These are phyloP conservation scores for Collybiopsis luxurians DNA, from an alignment of 768 basidiomycete genomes.

Conservation along the genomic window DNA sequence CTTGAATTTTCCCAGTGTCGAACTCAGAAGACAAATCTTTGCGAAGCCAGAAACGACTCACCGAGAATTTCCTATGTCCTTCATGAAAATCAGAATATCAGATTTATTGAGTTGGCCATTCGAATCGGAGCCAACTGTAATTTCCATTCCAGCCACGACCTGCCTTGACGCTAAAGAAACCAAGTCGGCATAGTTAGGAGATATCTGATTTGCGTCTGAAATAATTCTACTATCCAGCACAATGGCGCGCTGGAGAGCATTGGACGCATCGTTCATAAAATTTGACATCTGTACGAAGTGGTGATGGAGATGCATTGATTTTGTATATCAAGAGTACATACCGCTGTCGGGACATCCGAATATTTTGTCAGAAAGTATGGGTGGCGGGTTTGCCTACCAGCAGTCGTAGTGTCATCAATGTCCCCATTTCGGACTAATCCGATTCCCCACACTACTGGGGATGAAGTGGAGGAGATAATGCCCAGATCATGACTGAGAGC, in stretches of 20 bases:
- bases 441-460: conserved; percentile 9
- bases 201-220: conserved; percentile 30
- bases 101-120: conserved; percentile 31
- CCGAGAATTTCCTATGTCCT: conserved; percentile 41
- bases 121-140: conserved; percentile 33
- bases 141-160: conserved; percentile 43
- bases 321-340: too few species aligned
- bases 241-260: conserved; percentile 32
- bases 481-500: conserved; percentile 40
- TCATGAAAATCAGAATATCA: conserved; percentile 48
- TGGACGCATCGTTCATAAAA: conserved; percentile 29
- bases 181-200: conserved; percentile 37
- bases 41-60: too few species aligned
- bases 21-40: too few species aligned
- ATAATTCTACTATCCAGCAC: conserved; percentile 37
- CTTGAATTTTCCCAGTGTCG: too few species aligned
- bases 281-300: conserved; percentile 12
- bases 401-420: not conserved
- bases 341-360: not conserved
- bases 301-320: too few species aligned
- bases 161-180: conserved; percentile 43
- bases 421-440: conserved; percentile 2
- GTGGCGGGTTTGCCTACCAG: conserved; percentile 1
- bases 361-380: conserved; percentile 4
- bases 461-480: conserved; percentile 17